Evolutionary conservation across 306 rosid species (phyloP), one percentile per base, ranked within the genome.

Genomic region (Glycine tomentella): DNA sequence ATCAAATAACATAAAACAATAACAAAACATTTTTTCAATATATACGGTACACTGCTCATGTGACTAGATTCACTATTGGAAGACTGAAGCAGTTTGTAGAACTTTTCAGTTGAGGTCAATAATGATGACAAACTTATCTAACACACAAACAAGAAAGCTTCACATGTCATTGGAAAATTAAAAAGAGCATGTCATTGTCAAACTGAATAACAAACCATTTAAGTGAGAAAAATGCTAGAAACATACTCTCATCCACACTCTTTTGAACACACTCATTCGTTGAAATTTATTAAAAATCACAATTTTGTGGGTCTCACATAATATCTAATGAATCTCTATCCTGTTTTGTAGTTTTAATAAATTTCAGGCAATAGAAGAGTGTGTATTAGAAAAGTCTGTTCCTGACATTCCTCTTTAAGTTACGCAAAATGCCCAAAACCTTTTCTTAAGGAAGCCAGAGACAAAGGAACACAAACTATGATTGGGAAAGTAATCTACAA

Each of bases 21-120:
- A 58, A 8, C 15, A 31, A 13, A 77, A 12, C 11, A 52, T n/a
- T 59, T 6, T 20, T 15, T 50, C 58, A 64, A 38, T 38, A 38
- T 3, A 4, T 4, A 38, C 0, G 31, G 31, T 25, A 25, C 69
- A 42, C 15, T 72, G 16, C 17, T 40, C 55, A 12, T 33, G 17
- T 49, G 63, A 44, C 38, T 42, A 4, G 42, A 81, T 25, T 53
- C 66, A 48, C 34, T 38, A 59, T 69, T 38, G 10, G 46, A 58
- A 66, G 53, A 36, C 61, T 31, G 25, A 14, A 8, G 55, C 51
- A 57, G 34, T 48, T 57, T 10, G 12, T 68, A 53, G 51, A 57
- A 68, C 46, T 56, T 67, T 46, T 74, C 76, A 74, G 44, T 55
- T 66, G 1, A 66, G 62, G 33, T 7, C 46, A 55, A 69, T 73